Percentiles rank a stretch among this genome's conserved stretches.
phyloP scores from a whole-genome alignment of 163 green algal species.

The Scenedesmus sp. region DNA sequence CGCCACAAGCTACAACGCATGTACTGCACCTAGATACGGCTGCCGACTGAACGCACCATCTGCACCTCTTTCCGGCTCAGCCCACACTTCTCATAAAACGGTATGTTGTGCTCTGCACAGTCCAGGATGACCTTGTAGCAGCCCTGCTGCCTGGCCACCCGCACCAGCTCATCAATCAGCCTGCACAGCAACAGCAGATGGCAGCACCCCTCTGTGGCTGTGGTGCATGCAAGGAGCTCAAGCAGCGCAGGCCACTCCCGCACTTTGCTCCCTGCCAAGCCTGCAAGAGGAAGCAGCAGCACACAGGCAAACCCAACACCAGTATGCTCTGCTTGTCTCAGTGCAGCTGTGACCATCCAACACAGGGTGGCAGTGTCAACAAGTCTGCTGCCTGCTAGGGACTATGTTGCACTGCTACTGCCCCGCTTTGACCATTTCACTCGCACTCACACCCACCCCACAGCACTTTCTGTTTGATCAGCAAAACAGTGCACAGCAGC shows the following conservation, averaged over 20 bases:
- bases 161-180: constrained; percentile 72
- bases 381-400: too few species aligned
- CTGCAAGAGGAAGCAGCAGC: too few species aligned
- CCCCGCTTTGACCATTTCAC: too few species aligned
- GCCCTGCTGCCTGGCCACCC: constrained; percentile 61
- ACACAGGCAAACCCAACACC: too few species aligned
- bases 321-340: too few species aligned
- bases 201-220: too few species aligned
- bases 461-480: neutral
- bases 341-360: too few species aligned
- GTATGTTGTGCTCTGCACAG: constrained; percentile 87
- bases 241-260: too few species aligned
- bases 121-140: constrained; percentile 98
- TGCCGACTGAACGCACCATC: constrained; percentile 75
- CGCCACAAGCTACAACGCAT: neutral
- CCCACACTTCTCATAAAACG: constrained; percentile 94
- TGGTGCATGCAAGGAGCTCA: too few species aligned
- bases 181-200: constrained; percentile 48
- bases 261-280: too few species aligned
- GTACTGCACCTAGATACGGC: neutral
- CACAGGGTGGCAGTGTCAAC: too few species aligned
- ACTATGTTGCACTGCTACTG: too few species aligned
- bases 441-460: neutral
- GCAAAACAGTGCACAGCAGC: neutral
- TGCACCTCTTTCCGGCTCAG: constrained; percentile 90